Evolutionary conservation across 441 rosid species (phyloP), one percentile per base, ranked within the genome.

Genomic region (Eutrema salsugineum): DNA sequence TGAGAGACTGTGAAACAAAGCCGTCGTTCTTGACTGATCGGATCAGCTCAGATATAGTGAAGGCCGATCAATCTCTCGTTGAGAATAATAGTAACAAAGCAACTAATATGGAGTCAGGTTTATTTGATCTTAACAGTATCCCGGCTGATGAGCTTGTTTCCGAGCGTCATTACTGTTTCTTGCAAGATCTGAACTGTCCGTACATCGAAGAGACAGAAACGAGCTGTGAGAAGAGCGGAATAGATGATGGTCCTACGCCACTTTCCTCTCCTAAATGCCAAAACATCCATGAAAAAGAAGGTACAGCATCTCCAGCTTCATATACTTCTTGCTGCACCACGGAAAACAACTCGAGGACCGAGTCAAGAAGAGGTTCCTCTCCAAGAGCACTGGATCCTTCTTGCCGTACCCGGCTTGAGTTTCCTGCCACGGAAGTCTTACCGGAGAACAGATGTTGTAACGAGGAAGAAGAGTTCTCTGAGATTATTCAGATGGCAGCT

Each of bases 401-500:
- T 65, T 77, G 80, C 49, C 69, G 71, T 27, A 71, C 77, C 2
- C 28, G 72, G 16, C 80, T 77, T 60, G 77, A 71, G 64, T 77
- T 71, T 71, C 68, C 79, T 9, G 36, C 5, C 6, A n/a, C 75
- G 11, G 70, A 68, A 68, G 71, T 47, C 56, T 47, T 48, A 11
- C 75, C 11, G 5, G 55, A 55, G 24, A 69, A 63, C 6, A 19
- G 20, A 30, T 20, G 44, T n/a, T 70, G 33, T 58, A 49, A 58
- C 15, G 40, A 59, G 3, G 81, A 76, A 73, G 77, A 79, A 30
- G 77, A 65, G 61, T 70, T 42, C 8, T 83, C 85, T 77, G 65
- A 39, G 28, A 22, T 66, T 64, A 80, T 83, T 61, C 83, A 78
- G 73, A 63, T 66, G 54, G 97, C 96, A 47, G 97, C 96, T 11